Evolutionary conservation across 192 early-diverging fungal genomes (phyloP), one percentile per base, ranked within the genome.

Genomic region (Fimicolochytrium jonesii): DNA sequence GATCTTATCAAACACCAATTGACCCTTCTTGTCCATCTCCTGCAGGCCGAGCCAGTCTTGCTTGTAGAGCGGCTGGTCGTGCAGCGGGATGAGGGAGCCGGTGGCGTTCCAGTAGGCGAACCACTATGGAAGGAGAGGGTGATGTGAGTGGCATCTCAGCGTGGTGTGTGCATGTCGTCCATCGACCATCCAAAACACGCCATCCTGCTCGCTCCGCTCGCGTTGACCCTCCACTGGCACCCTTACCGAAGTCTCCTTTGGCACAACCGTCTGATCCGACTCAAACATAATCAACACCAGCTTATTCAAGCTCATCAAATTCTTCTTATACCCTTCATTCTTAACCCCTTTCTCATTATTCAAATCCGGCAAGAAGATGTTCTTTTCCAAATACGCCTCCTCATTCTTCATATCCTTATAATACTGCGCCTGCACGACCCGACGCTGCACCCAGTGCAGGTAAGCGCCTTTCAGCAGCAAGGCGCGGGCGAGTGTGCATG

Each of bases 391-490:
- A 71, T 98, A 98, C 33, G 68, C 76, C 34, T 85, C 78, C 25
- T 85, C 55, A n/a, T 81, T 80, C 39, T 56, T 64, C 0, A 80
- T 76, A 48, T 88, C 77, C 72, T 92, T 92, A 64, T 83, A 98
- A 56, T 97, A 98, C 76, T 98, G 96, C 3, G 94, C 96, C 76
- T 92, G 96, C 7, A 98, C 75, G 4, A 94, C 73, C 59, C 88
- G 84, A 56, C 85, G 73, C 15, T 92, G 87, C 20, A 95, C 80
- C 77, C 92, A 96, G 37, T 77, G 74, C 32, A 86, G 78, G 75
- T 98, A 98, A 5, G 86, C 93, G 6, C 91, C 92, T 15, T 70
- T 56, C n/a, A 80, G 70, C 0, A 90, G 85, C 63, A 98, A 80
- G n/a, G 74, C 72, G 22, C 91, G 72, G 85, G 92, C 90, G 48